Base-by-base conservation (phyloP, 768 basidiomycete genomes). In the Cystofilobasidium ferigula region DNA sequence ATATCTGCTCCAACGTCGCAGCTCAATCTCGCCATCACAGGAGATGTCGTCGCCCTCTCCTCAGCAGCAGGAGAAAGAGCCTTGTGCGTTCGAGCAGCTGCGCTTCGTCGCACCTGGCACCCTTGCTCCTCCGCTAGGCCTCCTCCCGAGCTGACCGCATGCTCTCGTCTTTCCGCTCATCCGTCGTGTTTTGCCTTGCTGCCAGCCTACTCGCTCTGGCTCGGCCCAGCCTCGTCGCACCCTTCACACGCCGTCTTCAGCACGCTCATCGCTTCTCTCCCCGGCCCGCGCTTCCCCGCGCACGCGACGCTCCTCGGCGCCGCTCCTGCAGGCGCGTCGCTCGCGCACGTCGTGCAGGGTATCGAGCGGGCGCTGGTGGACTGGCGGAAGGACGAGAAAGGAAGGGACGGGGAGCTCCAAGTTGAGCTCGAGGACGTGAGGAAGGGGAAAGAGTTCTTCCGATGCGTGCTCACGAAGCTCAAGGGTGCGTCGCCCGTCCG, bases 131-230 rank as follows among this genome's bases (percentile, higher is more conserved):
- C n/a, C n/a, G n/a, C n/a, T n/a, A n/a, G n/a, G n/a, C n/a, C n/a
- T n/a, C n/a, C n/a, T n/a, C n/a, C n/a, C n/a, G n/a, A n/a, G n/a
- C n/a, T n/a, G n/a, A n/a, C n/a, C n/a, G n/a, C n/a, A n/a, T n/a
- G n/a, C n/a, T n/a, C n/a, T n/a, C n/a, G n/a, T n/a, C n/a, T n/a
- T n/a, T n/a, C n/a, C n/a, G n/a, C n/a, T n/a, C n/a, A n/a, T n/a
- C n/a, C n/a, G n/a, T n/a, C n/a, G n/a, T n/a, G n/a, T 13, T n/a
- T 14, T 58, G 35, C 36, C 1, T 38, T 12, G 3, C 26, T 42
- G 20, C 4, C 48, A 63, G 63, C n/a, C 63, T 66, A 66, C 36
- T 66, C 64, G 22, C 57, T 66, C 18, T 66, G 64, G 64, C 60
- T 66, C 20, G 38, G 48, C 9, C 57, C 64, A 0, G 34, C 64